Percentiles rank a stretch among this genome's conserved stretches.
Evolutionary conservation across 2,329 filamentous ascomycete species (phyloP).

Genomic region (Nannizziopsis barbatae): DNA sequence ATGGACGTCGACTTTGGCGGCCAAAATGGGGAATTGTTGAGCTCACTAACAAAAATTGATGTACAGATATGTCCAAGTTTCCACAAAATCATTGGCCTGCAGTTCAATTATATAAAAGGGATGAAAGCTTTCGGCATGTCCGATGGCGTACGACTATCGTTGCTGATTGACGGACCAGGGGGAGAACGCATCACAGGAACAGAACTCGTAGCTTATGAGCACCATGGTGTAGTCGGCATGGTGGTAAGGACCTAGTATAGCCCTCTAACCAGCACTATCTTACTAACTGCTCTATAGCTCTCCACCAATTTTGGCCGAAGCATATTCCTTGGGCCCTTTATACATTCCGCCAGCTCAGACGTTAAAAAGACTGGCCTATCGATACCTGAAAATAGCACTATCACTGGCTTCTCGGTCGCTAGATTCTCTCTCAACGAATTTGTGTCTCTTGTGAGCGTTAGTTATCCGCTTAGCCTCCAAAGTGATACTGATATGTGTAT

Average conservation of each 20-base stretch:
- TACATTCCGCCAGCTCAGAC: too few relatives aligned
- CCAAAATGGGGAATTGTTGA: neutral
- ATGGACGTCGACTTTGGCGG: slow-evolving; percentile 8
- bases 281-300: too few relatives aligned
- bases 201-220: neutral
- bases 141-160: neutral
- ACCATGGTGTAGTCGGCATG: neutral
- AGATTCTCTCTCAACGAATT: too few relatives aligned
- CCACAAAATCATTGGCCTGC: slow-evolving; percentile 1
- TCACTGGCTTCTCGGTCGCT: too few relatives aligned
- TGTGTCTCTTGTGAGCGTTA: too few relatives aligned
- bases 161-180: slow-evolving; percentile 4
- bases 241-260: neutral
- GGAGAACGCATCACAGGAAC: slow-evolving; percentile 8
- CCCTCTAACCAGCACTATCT: too few relatives aligned
- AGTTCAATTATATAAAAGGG: neutral
- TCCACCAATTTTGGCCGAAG: too few relatives aligned
- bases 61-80: slow-evolving; percentile 2
- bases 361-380: too few relatives aligned
- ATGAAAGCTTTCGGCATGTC: neutral
- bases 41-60: neutral
- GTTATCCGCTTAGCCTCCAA: too few relatives aligned
- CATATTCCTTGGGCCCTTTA: too few relatives aligned
- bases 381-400: too few relatives aligned
- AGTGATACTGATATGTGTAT: too few relatives aligned